Evolutionary conservation across 2,329 filamentous ascomycete species (phyloP), one percentile per base, ranked within the genome.

Genomic region (Penicillium aurantiogriseum): DNA sequence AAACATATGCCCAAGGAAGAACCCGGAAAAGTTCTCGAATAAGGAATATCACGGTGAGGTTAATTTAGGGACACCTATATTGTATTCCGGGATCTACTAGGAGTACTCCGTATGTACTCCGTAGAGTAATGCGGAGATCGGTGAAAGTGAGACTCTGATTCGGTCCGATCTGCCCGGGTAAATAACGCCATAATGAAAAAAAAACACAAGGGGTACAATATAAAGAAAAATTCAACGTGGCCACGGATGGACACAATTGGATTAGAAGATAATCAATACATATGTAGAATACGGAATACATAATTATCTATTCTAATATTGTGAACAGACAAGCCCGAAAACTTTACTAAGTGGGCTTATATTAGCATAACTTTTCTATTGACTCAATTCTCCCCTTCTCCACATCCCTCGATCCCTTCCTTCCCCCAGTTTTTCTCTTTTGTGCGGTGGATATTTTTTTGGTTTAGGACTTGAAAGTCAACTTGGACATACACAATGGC

Each of bases 401-500:
- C 65, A 66, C 65, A 29, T 48, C 60, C 54, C 29, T 48, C 56
- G 29, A 53, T 43, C 60, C 50, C 52, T 58, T 57, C 61, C 45
- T 61, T 59, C 61, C 58, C 56, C 50, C 58, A 42, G 42, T 25
- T 25, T 49, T 36, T 46, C 21, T 35, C 36, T 55, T 57, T 43
- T 61, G 59, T 61, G 55, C 31, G 56, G 54, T 59, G 60, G 40
- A 48, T 58, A 62, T 27, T 45, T 38, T 23, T 46, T 47, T 35
- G 31, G 21, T 27, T 25, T 50, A 10, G 19, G n/a, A 39, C 23
- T 43, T 33, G 29, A 47, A 42, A 35, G 51, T 59, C 19, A 40
- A 47, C 27, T 60, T 54, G 62, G 61, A 63, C 49, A 58, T 63
- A 72, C 66, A 64, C 79, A 63, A 80, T 80, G 78, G 66, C 77